A percentile compares a stretch with the other conserved stretches of the same genome.
Conservation (phyloP, 2,329 filamentous ascomycete genomes). For the Penicillium occitanis region DNA sequence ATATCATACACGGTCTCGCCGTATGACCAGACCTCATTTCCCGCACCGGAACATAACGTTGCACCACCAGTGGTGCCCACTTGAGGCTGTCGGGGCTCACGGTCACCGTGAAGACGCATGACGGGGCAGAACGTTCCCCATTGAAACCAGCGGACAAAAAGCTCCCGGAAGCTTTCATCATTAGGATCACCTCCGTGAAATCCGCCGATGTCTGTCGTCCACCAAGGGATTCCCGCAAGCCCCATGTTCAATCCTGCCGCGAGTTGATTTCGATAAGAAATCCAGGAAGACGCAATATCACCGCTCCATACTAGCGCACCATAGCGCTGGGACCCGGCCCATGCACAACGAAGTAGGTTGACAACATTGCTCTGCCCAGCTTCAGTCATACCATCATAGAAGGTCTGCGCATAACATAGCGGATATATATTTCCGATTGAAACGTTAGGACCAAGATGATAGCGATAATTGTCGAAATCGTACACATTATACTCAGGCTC, state of each 20-base stretch:
- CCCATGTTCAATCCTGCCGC: conserved; percentile 66
- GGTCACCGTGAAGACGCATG: conserved; percentile 66
- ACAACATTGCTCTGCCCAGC: conserved; percentile 59
- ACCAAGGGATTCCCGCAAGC: conserved; percentile 64
- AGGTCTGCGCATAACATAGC: conserved; percentile 56
- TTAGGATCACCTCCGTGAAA: conserved; percentile 65
- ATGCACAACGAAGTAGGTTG: conserved; percentile 59
- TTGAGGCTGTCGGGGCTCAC: conserved; percentile 58
- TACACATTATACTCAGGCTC: conserved; percentile 66
- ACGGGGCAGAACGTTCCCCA: conserved; percentile 68
- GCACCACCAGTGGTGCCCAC: conserved; percentile 38
- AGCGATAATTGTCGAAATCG: conserved; percentile 68
- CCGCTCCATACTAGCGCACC: conserved; percentile 67
- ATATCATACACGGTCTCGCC: conserved; percentile 61
- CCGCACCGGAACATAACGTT: conserved; percentile 48
- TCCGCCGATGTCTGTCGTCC: conserved; percentile 70
- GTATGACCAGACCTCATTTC: conserved; percentile 67
- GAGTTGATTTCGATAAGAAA: conserved; percentile 59
- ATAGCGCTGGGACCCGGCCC: conserved; percentile 62
- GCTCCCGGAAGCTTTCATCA: conserved; percentile 58
- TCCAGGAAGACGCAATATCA: conserved; percentile 66
- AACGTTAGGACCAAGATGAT: conserved; percentile 56
- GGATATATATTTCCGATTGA: conserved; percentile 63
- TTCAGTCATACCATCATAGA: conserved; percentile 58
- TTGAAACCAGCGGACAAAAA: conserved; percentile 68